A percentile compares a stretch with the other conserved stretches of the same genome.
phyloP scores from a whole-genome alignment of 1,284 basidiomycete genomes.

The Papiliotrema fonsecae region DNA sequence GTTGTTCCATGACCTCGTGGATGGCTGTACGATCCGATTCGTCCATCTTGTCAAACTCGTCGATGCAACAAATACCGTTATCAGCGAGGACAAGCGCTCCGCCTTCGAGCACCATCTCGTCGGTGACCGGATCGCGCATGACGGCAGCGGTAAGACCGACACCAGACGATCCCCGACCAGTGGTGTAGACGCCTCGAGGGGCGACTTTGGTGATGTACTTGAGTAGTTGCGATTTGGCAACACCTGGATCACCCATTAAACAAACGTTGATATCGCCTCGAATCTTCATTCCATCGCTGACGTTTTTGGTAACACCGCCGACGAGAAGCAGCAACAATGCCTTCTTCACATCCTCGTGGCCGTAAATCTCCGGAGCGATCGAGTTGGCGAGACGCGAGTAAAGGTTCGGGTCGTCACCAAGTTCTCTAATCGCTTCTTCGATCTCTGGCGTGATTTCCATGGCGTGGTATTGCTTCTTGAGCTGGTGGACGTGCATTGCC shows the following conservation, averaged over 20 bases:
- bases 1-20: slow-evolving; percentile 99
- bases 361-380: slow-evolving; percentile 98
- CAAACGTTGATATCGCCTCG: slow-evolving; percentile 97
- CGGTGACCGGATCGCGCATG: slow-evolving; percentile 98
- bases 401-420: slow-evolving; percentile 70
- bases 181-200: slow-evolving; percentile 95
- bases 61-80: slow-evolving; percentile 99
- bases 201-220: slow-evolving; percentile 99
- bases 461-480: slow-evolving; percentile 95
- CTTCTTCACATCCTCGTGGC: slow-evolving; percentile 97
- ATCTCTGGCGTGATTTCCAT: slow-evolving; percentile 91
- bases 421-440: slow-evolving; percentile 61
- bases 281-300: slow-evolving; percentile 98
- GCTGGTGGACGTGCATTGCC: slow-evolving; percentile 81
- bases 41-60: slow-evolving; percentile 99
- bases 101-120: slow-evolving; percentile 99
- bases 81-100: slow-evolving; percentile 97
- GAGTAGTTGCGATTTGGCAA: slow-evolving; percentile 95
- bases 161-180: slow-evolving; percentile 94
- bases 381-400: slow-evolving; percentile 60
- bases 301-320: slow-evolving; percentile 90
- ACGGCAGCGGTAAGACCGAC: slow-evolving; percentile 98
- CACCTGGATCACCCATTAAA: slow-evolving; percentile 99
- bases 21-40: slow-evolving; percentile 96
- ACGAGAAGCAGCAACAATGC: slow-evolving; percentile 90